These are phyloP conservation scores for Mycena vulgaris DNA, from an alignment of 768 basidiomycete genomes.

Conservation along the genomic window DNA sequence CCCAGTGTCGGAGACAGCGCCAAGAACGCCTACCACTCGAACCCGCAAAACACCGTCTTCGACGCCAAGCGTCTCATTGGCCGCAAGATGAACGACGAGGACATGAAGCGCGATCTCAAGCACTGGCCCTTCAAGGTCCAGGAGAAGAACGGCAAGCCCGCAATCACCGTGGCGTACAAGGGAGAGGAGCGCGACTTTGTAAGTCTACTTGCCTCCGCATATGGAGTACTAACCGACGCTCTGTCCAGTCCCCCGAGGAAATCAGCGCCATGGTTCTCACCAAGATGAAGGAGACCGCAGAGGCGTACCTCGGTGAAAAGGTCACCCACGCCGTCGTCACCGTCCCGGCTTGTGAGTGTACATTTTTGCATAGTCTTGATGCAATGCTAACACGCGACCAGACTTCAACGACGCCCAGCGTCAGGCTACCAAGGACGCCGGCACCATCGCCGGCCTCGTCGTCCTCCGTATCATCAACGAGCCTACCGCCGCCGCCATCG, in stretches of 20 bases:
- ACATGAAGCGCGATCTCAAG: constrained; percentile 87
- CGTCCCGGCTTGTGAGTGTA: constrained; percentile 90
- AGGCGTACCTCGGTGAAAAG: constrained; percentile 96
- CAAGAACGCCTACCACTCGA: constrained; percentile 95
- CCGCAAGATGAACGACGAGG: constrained; percentile 85
- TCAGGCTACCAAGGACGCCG: constrained; percentile 98
- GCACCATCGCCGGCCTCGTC: constrained; percentile 93
- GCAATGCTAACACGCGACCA: constrained; percentile 44
- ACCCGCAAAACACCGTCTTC: constrained; percentile 95
- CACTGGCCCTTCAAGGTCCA: constrained; percentile 92
- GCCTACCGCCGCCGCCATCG: constrained; percentile 97
- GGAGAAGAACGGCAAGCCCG: constrained; percentile 87
- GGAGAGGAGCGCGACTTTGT: constrained; percentile 88
- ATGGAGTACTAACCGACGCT: background rate
- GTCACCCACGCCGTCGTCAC: constrained; percentile 99
- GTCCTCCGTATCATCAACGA: constrained; percentile 99
- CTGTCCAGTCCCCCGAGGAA: constrained; percentile 90
- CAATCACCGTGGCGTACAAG: constrained; percentile 84
- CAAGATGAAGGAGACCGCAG: constrained; percentile 99
- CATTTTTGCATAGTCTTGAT: background rate
- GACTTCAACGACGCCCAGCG: constrained; percentile 99
- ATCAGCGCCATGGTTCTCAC: constrained; percentile 94
- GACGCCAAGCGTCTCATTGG: constrained; percentile 98
- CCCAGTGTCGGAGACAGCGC: constrained; percentile 91
- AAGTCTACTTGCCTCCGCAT: constrained; percentile 49